phyloP scores from a whole-genome alignment of 2,329 filamentous ascomycete genomes.

The Penicillium rolfsii region DNA sequence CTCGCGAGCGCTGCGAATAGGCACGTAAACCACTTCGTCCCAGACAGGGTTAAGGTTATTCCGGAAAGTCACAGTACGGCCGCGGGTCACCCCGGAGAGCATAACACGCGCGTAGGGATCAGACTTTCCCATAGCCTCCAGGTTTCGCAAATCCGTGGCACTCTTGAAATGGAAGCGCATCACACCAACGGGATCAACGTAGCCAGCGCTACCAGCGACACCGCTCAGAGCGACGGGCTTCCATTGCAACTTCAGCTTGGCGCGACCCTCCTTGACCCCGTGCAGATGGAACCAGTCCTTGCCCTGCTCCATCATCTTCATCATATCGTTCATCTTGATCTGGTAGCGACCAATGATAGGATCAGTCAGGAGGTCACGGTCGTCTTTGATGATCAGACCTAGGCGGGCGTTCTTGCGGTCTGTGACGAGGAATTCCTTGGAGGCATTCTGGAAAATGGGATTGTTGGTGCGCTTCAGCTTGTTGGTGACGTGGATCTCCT shows the following conservation, averaged over 20 bases:
- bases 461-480: constrained; percentile 97
- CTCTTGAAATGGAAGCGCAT: constrained; percentile 91
- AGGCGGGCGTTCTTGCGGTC: constrained; percentile 89
- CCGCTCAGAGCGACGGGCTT: constrained; percentile 89
- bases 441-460: constrained; percentile 90
- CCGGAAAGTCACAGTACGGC: constrained; percentile 89
- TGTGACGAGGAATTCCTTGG: constrained; percentile 92
- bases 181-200: constrained; percentile 90
- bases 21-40: constrained; percentile 94
- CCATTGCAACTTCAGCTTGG: constrained; percentile 92
- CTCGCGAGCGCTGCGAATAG: constrained; percentile 82
- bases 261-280: constrained; percentile 78
- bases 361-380: constrained; percentile 81
- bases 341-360: constrained; percentile 89
- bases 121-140: constrained; percentile 94
- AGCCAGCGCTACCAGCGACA: constrained; percentile 76
- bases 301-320: constrained; percentile 86
- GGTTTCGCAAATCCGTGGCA: constrained; percentile 81
- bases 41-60: constrained; percentile 95
- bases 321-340: constrained; percentile 91
- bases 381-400: constrained; percentile 92
- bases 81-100: constrained; percentile 87
- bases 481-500: constrained; percentile 84
- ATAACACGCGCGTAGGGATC: constrained; percentile 91
- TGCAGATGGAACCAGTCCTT: constrained; percentile 95